A percentile compares a stretch with the other conserved stretches of the same genome.
Conservation (phyloP, 805 yeast genomes). For the Starmerella floricola region DNA sequence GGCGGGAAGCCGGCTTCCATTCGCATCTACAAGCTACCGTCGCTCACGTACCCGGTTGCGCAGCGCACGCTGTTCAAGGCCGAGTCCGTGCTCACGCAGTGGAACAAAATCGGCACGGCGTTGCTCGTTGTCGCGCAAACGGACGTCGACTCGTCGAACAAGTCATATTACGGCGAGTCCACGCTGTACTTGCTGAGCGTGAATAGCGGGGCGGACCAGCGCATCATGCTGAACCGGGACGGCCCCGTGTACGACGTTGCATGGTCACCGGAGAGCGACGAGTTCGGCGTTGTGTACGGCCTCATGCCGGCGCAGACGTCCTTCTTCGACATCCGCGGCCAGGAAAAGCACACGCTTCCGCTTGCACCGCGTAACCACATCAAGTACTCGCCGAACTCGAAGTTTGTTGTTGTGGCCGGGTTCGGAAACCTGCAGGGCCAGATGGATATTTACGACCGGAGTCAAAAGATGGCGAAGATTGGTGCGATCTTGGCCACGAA, state of each 20-base stretch:
- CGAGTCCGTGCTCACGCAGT: constrained; percentile 77
- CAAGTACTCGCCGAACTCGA: constrained; percentile 85
- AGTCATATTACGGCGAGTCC: constrained; percentile 94
- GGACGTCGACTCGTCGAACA: constrained; percentile 87
- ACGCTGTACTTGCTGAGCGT: constrained; percentile 81
- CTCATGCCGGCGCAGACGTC: constrained; percentile 95
- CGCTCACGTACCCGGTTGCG: constrained; percentile 64
- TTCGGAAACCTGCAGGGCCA: constrained; percentile 97
- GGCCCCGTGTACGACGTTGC: constrained; percentile 97
- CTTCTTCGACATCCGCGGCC: constrained; percentile 89
- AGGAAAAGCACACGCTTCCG: constrained; percentile 68
- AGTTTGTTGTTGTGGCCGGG: constrained; percentile 85
- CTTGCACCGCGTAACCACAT: constrained; percentile 83
- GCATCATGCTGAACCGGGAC: constrained; percentile 76
- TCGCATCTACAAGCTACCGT: constrained; percentile 67
- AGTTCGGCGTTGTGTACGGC: constrained; percentile 94
- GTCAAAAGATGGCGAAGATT: constrained; percentile 66
- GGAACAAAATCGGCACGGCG: constrained; percentile 94
- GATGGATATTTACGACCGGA: constrained; percentile 88
- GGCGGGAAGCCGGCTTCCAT: constrained; percentile 83
- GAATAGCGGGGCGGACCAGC: constrained; percentile 67
- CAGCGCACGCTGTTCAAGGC: constrained; percentile 89
- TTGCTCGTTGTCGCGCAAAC: constrained; percentile 86
- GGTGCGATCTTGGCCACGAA: constrained; percentile 81
- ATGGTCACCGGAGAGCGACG: constrained; percentile 94